Conservation (phyloP, 23 red algal species). For the Gracilaria gracilis region DNA sequence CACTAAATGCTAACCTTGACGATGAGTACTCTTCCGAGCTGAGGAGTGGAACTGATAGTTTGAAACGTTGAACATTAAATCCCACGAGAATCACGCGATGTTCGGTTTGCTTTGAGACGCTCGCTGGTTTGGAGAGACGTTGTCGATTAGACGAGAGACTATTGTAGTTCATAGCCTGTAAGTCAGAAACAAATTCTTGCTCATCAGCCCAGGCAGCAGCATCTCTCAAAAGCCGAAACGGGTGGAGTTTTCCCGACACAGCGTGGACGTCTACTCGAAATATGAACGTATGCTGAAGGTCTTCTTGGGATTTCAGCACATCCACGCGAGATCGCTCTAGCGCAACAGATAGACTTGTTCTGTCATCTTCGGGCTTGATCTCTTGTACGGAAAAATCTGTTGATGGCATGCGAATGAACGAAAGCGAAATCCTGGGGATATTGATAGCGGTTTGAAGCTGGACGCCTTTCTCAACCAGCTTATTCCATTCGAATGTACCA, state of each 20-base stretch:
- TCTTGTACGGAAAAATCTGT: conserved; percentile 50
- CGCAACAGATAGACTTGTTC: conserved; percentile 62
- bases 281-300: conserved; percentile 58
- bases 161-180: conserved; percentile 60
- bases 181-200: conserved; percentile 65
- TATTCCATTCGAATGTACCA: conserved; percentile 73
- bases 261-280: conserved; percentile 53
- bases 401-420: conserved; percentile 68
- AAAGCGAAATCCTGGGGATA: conserved; percentile 57
- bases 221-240: conserved; percentile 54
- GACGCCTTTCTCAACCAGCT: conserved; percentile 53
- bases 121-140: conserved; percentile 22
- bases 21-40: conserved; percentile 53
- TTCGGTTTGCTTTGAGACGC: conserved; percentile 4
- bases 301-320: conserved; percentile 65
- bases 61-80: conserved; percentile 66
- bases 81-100: conserved; percentile 52
- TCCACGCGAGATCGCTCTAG: conserved; percentile 64
- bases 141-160: conserved; percentile 24
- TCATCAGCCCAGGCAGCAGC: conserved; percentile 71
- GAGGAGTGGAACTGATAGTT: conserved; percentile 50
- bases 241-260: conserved; percentile 58
- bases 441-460: conserved; percentile 55
- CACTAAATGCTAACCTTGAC: conserved; percentile 58
- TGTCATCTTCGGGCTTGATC: conserved; percentile 42